Evolutionary conservation across 2,329 filamentous ascomycete genomes (phyloP).

Genomic region (Diaporthe batatas): DNA sequence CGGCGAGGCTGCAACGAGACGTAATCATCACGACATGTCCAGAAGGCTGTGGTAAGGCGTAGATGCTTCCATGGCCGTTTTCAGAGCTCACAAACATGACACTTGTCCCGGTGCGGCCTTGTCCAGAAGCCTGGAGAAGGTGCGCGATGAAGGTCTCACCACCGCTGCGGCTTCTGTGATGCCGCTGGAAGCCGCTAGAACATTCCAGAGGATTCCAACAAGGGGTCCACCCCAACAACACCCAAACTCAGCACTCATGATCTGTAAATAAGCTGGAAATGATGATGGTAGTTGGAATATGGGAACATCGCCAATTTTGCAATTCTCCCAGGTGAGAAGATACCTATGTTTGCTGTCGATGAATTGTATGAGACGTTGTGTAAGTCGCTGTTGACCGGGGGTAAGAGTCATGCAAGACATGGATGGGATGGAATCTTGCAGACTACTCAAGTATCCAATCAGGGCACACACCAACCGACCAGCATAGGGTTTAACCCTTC

Average conservation of each 20-base stretch:
- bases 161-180: slow-evolving; percentile 44
- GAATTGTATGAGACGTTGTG: not conserved
- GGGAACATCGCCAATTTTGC: rapidly evolving
- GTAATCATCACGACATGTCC: slow-evolving; percentile 37
- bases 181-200: slow-evolving; percentile 47
- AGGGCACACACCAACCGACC: rapidly evolving
- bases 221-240: not conserved
- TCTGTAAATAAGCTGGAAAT: not conserved
- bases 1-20: slow-evolving; percentile 36
- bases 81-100: slow-evolving; percentile 36
- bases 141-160: slow-evolving; percentile 34
- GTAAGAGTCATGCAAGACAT: not conserved
- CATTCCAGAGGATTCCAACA: slow-evolving; percentile 45
- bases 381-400: not conserved
- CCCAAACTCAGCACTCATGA: not conserved
- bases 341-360: not conserved
- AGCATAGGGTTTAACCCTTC: slow-evolving; percentile 8
- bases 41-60: slow-evolving; percentile 35
- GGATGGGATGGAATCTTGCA: not conserved
- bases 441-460: slow-evolving; percentile 8
- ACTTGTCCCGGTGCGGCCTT: slow-evolving; percentile 6
- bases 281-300: not conserved
- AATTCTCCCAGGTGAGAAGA: not conserved
- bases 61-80: slow-evolving; percentile 42
- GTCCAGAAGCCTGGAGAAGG: slow-evolving; percentile 35